Percentiles rank a stretch among this genome's conserved stretches.
These are phyloP conservation scores for Phytophthora uliginosa DNA, from an alignment of 352 stramenopile genomes.

Conservation along the genomic window DNA sequence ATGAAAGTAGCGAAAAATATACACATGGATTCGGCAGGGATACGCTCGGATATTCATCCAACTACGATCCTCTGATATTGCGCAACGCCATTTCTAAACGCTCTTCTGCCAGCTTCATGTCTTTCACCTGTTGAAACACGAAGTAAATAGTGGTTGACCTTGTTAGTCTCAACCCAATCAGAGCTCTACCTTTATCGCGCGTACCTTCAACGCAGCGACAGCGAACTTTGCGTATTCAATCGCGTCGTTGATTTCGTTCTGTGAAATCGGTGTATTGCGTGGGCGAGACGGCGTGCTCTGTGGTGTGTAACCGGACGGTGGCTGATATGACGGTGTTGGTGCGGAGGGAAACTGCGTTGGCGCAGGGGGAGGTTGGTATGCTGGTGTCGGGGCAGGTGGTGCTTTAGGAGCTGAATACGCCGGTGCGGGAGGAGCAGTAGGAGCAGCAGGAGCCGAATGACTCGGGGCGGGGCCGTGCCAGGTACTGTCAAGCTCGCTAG, in stretches of 20 bases:
- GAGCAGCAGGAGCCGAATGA: slow-evolving; percentile 20
- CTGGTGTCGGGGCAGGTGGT: slow-evolving; percentile 19
- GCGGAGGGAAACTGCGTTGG: slow-evolving; percentile 19
- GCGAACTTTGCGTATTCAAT: slow-evolving; percentile 89
- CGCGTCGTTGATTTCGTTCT: slow-evolving; percentile 85
- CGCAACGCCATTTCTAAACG: slow-evolving; percentile 81
- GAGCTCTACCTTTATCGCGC: background rate
- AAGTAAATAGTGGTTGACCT: background rate
- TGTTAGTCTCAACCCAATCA: background rate
- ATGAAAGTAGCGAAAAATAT: slow-evolving; percentile 11
- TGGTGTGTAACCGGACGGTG: slow-evolving; percentile 23
- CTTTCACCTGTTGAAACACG: slow-evolving; percentile 62
- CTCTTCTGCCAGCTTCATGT: slow-evolving; percentile 82
- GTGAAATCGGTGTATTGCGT: slow-evolving; percentile 53
- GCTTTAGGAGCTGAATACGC: slow-evolving; percentile 21
- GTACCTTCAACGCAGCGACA: slow-evolving; percentile 82
- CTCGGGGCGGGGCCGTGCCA: slow-evolving; percentile 28
- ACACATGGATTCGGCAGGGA: slow-evolving; percentile 8
- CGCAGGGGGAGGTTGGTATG: slow-evolving; percentile 29
- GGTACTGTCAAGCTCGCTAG: slow-evolving; percentile 37
- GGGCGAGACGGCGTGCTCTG: slow-evolving; percentile 37
- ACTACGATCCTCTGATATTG: slow-evolving; percentile 64
- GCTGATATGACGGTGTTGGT: slow-evolving; percentile 25
- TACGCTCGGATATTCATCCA: slow-evolving; percentile 3
- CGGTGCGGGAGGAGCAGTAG: slow-evolving; percentile 13